Conservation (phyloP, 1,284 basidiomycete species). For the Rhodotorula sp. region DNA sequence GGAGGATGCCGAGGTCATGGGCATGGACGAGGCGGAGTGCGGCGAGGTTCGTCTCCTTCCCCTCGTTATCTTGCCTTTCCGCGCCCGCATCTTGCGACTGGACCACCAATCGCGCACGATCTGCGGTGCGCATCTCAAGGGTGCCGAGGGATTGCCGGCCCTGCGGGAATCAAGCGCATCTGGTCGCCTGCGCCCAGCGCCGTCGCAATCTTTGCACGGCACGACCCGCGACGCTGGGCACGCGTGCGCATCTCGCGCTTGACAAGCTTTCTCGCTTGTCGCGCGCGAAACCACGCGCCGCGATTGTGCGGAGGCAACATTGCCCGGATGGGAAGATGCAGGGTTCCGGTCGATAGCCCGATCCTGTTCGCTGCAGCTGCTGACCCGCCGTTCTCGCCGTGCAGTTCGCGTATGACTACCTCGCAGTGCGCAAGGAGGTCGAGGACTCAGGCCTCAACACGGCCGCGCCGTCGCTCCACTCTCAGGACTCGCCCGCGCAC, state of each 20-base stretch:
- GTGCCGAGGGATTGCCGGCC: neutral
- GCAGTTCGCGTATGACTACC: slow-evolving; percentile 10
- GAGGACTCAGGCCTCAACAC: slow-evolving; percentile 15
- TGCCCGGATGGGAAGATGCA: neutral
- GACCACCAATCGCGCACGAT: too few species aligned
- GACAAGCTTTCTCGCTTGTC: neutral
- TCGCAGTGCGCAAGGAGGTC: slow-evolving; percentile 26
- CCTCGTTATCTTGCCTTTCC: neutral
- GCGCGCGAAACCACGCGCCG: neutral
- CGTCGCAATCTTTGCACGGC: neutral
- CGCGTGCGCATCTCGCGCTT: neutral
- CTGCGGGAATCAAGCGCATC: too few species aligned
- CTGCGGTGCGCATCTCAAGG: neutral
- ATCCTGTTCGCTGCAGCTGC: neutral
- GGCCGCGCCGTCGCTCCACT: neutral
- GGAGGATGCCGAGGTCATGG: slow-evolving; percentile 86
- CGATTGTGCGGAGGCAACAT: neutral
- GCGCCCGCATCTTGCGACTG: too few species aligned
- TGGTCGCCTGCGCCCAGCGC: too few species aligned
- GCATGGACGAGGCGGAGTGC: slow-evolving; percentile 57
- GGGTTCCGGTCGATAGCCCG: neutral
- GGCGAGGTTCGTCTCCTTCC: slow-evolving; percentile 3
- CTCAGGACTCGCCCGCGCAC: neutral
- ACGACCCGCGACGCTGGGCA: neutral
- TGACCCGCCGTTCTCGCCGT: neutral